Evolutionary conservation across 805 yeast genomes (phyloP).

Genomic region (Cyberlindnera saturnus): DNA sequence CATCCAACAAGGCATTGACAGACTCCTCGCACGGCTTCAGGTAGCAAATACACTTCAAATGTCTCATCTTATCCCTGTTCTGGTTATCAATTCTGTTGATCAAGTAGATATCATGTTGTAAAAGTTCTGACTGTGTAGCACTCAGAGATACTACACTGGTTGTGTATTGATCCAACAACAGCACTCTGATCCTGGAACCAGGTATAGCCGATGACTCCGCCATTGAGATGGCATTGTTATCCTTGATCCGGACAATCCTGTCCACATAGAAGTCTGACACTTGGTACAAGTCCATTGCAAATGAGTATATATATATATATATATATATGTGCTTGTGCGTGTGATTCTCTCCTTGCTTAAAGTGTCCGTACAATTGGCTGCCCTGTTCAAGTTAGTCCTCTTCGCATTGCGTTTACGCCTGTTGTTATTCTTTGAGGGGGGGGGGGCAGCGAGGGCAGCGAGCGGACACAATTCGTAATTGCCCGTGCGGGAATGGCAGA

Average conservation of each 20-base stretch:
- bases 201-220: conserved; percentile 17
- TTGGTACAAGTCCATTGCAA: conserved; percentile 40
- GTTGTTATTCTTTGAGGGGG: too few species aligned
- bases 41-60: conserved; percentile 75
- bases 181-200: conserved; percentile 51
- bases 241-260: conserved; percentile 29
- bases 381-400: too few species aligned
- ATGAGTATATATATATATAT: too few species aligned
- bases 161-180: conserved; percentile 74
- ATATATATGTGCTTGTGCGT: too few species aligned
- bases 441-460: too few species aligned
- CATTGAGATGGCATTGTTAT: neutral
- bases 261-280: conserved; percentile 40
- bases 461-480: too few species aligned
- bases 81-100: conserved; percentile 64
- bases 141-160: conserved; percentile 83
- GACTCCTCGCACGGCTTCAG: conserved; percentile 67
- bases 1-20: conserved; percentile 53
- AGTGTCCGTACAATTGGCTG: too few species aligned
- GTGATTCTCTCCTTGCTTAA: neutral
- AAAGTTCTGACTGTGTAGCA: conserved; percentile 78
- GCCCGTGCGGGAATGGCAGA: too few species aligned
- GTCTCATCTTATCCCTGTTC: conserved; percentile 65
- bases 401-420: too few species aligned
- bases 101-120: conserved; percentile 78